Evolutionary conservation across 2,329 filamentous ascomycete genomes (phyloP).

Genomic region (Penicillium paneum): DNA sequence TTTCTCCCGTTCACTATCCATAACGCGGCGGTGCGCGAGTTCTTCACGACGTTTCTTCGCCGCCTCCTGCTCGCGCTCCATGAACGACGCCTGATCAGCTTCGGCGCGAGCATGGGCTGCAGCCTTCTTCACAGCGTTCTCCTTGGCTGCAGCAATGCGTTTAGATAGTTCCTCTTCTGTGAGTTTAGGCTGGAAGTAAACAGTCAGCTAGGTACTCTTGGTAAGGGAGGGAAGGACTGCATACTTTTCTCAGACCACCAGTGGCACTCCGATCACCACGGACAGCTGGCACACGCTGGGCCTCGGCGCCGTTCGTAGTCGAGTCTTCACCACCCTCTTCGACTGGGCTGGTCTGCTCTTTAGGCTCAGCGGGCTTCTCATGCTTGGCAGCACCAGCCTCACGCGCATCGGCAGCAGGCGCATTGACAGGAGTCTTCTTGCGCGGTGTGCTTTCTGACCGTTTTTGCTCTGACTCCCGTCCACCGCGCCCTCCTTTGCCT

Average conservation of each 20-base stretch:
- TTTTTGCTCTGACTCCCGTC: constrained; percentile 19
- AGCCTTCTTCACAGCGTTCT: constrained; percentile 58
- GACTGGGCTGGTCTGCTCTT: constrained; percentile 5
- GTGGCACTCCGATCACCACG: constrained; percentile 55
- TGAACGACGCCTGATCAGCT: constrained; percentile 63
- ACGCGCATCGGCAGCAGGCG: constrained; percentile 11
- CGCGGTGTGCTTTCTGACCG: constrained; percentile 18
- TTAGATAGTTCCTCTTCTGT: constrained; percentile 62
- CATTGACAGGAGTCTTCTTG: constrained; percentile 18
- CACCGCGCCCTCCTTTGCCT: constrained; percentile 25
- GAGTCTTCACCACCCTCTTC: constrained; percentile 12
- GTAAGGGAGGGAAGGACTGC: background rate
- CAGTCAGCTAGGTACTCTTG: constrained; percentile 23
- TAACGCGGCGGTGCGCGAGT: constrained; percentile 51
- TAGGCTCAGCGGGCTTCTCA: constrained; percentile 10
- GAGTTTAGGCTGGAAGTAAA: constrained; percentile 52
- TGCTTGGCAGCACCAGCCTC: constrained; percentile 11
- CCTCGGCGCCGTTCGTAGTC: constrained; percentile 20
- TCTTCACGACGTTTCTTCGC: constrained; percentile 55
- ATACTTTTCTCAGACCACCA: constrained; percentile 50
- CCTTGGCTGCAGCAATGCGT: constrained; percentile 59
- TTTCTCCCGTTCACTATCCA: constrained; percentile 62
- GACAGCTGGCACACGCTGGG: constrained; percentile 45
- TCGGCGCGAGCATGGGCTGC: constrained; percentile 64
- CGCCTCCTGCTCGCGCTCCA: constrained; percentile 60